These are phyloP conservation scores for Pyrrhoderma lamaoense DNA, from an alignment of 1,284 basidiomycete species.

Conservation along the genomic window DNA sequence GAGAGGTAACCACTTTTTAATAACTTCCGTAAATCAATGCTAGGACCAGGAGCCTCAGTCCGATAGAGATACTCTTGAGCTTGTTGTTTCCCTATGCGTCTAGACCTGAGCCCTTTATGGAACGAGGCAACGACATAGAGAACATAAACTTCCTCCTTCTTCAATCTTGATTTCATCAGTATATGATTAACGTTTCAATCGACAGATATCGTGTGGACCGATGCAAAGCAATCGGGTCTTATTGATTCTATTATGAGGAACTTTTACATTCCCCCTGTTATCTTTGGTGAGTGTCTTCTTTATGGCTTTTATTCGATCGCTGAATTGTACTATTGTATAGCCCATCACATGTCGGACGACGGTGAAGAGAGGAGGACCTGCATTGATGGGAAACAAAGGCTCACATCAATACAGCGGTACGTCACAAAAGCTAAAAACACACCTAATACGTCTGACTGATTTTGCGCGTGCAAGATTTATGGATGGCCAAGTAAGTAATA, in stretches of 20 bases:
- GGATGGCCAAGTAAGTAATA: slow-evolving; percentile 52
- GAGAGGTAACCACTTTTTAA: no score
- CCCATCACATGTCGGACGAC: slow-evolving; percentile 44
- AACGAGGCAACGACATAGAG: no score
- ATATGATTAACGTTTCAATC: neutral
- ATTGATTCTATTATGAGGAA: slow-evolving; percentile 72
- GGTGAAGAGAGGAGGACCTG: slow-evolving; percentile 51
- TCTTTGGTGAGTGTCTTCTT: slow-evolving; percentile 42
- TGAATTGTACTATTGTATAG: slow-evolving; percentile 22
- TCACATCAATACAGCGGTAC: slow-evolving; percentile 59
- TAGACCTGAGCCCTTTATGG: neutral
- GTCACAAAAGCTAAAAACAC: neutral
- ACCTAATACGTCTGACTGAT: neutral
- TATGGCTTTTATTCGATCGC: neutral
- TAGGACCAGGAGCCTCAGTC: neutral
- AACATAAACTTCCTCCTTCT: neutral
- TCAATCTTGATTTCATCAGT: neutral
- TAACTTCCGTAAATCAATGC: slow-evolving; percentile 11
- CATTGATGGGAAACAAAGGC: slow-evolving; percentile 70
- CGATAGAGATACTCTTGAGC: neutral
- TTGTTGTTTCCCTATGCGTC: neutral
- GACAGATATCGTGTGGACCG: slow-evolving; percentile 66
- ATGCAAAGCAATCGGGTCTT: slow-evolving; percentile 59
- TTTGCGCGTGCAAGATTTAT: slow-evolving; percentile 35
- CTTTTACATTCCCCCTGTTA: slow-evolving; percentile 66